A percentile compares a stretch with the other conserved stretches of the same genome.
phyloP scores from a whole-genome alignment of 495 filamentous ascomycete species.

The Pseudomonodictys pantanalensis region DNA sequence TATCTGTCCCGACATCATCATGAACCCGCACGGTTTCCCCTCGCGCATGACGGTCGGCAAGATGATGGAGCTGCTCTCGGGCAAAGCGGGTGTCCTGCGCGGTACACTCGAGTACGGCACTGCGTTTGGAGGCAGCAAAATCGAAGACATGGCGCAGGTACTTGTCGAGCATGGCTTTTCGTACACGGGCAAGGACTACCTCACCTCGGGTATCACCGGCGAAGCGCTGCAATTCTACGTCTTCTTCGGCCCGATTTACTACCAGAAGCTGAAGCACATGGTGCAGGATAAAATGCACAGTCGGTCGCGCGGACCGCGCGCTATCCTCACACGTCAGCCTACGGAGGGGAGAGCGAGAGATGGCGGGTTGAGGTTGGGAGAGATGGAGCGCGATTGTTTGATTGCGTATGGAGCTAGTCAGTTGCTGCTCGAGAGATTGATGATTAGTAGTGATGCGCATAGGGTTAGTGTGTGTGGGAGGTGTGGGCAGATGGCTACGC shows the following conservation, averaged over 20 bases:
- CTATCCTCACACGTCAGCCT: conserved; percentile 90
- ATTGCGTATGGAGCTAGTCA: conserved; percentile 88
- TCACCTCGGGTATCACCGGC: conserved; percentile 92
- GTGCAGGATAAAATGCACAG: conserved; percentile 99
- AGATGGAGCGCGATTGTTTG: conserved; percentile 98
- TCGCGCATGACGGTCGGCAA: conserved; percentile 99
- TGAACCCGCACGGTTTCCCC: conserved; percentile 99
- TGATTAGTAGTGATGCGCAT: conserved; percentile 88
- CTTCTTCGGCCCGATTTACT: conserved; percentile 98
- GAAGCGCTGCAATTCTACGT: conserved; percentile 92
- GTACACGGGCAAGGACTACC: conserved; percentile 94
- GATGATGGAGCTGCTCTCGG: conserved; percentile 90
- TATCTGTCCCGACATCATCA: conserved; percentile 95
- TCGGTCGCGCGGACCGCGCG: conserved; percentile 81
- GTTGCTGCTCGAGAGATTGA: conserved; percentile 86
- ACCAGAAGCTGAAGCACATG: conserved; percentile 99
- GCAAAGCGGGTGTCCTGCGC: conserved; percentile 84
- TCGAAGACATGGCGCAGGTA: conserved; percentile 82
- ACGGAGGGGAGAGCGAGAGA: conserved; percentile 92
- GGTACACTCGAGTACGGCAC: conserved; percentile 88
- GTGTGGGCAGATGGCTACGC: conserved; percentile 92
- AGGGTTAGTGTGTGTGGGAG: conserved; percentile 87
- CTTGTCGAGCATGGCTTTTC: conserved; percentile 86
- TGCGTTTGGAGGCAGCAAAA: conserved; percentile 88
- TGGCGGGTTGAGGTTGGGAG: conserved; percentile 88